A percentile compares a stretch with the other conserved stretches of the same genome.
phyloP scores from a whole-genome alignment of 768 basidiomycete genomes.

The Cyathus striatus region DNA sequence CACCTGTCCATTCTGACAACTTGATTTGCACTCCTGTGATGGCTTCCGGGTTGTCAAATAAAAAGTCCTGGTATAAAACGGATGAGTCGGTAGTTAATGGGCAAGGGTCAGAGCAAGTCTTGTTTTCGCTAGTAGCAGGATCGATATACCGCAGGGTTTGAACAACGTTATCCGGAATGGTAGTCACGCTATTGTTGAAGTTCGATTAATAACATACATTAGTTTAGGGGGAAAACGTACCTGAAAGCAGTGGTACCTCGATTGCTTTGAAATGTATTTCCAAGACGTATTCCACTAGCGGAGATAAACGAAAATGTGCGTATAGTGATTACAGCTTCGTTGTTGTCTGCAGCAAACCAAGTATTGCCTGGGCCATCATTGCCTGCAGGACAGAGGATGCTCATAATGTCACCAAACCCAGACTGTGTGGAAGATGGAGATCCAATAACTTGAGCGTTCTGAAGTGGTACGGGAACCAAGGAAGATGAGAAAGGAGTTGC shows the following conservation, averaged over 20 bases:
- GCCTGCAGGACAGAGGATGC: conserved; percentile 85
- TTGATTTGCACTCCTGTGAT: conserved; percentile 90
- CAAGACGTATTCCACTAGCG: conserved; percentile 79
- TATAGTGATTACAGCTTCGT: conserved; percentile 68
- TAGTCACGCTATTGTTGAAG: conserved; percentile 71
- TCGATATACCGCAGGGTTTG: conserved; percentile 76
- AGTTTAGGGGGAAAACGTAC: conserved; percentile 39
- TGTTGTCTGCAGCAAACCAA: conserved; percentile 80
- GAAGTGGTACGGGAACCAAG: conserved; percentile 74
- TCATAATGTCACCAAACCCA: conserved; percentile 58
- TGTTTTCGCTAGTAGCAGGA: conserved; percentile 65
- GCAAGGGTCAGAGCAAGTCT: conserved; percentile 74
- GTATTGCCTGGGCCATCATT: conserved; percentile 72
- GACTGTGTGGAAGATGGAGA: conserved; percentile 58
- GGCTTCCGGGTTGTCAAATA: conserved; percentile 58
- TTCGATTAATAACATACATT: too few species aligned
- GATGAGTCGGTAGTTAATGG: conserved; percentile 74
- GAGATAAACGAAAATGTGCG: conserved; percentile 70
- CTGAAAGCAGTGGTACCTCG: conserved; percentile 87
- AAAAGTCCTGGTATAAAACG: conserved; percentile 89
- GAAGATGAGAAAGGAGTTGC: conserved; percentile 88
- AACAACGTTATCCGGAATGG: conserved; percentile 85
- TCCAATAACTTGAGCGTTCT: conserved; percentile 48
- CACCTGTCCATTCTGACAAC: conserved; percentile 70
- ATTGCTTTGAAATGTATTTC: conserved; percentile 81